Percentiles rank a stretch among this genome's conserved stretches.
These are phyloP conservation scores for Xylariaceae sp. DNA, from an alignment of 2,329 filamentous ascomycete genomes.

Conservation along the genomic window DNA sequence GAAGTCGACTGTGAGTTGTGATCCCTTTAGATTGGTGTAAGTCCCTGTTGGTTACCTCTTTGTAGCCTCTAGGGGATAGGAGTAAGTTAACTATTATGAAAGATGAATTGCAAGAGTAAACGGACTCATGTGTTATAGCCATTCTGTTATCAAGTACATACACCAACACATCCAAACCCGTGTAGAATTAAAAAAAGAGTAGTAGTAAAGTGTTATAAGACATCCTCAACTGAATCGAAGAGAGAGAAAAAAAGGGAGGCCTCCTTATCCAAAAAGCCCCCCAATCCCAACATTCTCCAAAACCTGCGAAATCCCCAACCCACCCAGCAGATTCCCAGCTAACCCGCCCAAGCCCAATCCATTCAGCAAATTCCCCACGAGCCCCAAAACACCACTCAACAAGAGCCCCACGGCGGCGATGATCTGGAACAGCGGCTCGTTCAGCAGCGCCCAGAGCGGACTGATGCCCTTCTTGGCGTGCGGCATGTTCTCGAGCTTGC, in stretches of 20 bases:
- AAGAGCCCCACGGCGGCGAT: conserved; percentile 81
- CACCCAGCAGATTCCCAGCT: conserved; percentile 72
- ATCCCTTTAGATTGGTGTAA: too few relatives aligned
- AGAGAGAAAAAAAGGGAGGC: not conserved
- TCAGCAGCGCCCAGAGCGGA: conserved; percentile 77
- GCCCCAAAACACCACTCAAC: conserved; percentile 73
- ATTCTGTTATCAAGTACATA: too few relatives aligned
- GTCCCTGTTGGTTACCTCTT: too few relatives aligned
- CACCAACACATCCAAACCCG: too few relatives aligned
- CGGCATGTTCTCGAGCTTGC: conserved; percentile 84
- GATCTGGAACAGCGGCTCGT: conserved; percentile 88
- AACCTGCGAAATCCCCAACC: conserved; percentile 69
- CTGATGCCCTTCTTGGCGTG: conserved; percentile 93
- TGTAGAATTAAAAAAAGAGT: too few relatives aligned
- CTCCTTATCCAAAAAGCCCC: conserved; percentile 30
- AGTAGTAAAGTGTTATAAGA: too few relatives aligned
- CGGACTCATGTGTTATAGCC: too few relatives aligned
- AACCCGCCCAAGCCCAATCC: conserved; percentile 78
- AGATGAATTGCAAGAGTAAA: too few relatives aligned
- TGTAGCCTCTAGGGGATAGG: too few relatives aligned
- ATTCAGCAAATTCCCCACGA: conserved; percentile 75
- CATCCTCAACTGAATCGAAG: too few relatives aligned
- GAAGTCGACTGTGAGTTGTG: too few relatives aligned
- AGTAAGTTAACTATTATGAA: too few relatives aligned
- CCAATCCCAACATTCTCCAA: conserved; percentile 68